phyloP scores from a whole-genome alignment of 192 early-diverging fungal genomes.

The Backusella liffmaniae region DNA sequence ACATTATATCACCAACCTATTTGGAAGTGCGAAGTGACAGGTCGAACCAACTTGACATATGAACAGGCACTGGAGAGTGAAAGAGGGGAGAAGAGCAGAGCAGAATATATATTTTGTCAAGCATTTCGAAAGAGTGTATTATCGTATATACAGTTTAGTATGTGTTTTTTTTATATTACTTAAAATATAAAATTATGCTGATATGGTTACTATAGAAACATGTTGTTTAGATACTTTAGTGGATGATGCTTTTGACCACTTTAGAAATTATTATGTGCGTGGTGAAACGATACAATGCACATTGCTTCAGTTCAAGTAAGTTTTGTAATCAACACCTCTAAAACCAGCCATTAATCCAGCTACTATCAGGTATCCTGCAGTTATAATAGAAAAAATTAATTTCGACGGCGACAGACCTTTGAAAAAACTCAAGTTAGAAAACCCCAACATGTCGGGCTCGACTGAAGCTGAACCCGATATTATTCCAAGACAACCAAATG shows the following conservation, averaged over 20 bases:
- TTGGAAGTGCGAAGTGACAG: slow-evolving; percentile 80
- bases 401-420: not conserved
- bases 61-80: slow-evolving; percentile 84
- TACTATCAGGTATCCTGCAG: slow-evolving; percentile 19
- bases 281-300: slow-evolving; percentile 52
- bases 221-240: slow-evolving; percentile 53
- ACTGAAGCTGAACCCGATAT: slow-evolving; percentile 2
- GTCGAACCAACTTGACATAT: slow-evolving; percentile 74
- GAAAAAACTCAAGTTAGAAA: not conserved
- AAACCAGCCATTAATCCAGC: not conserved
- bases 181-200: not conserved
- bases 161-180: slow-evolving; percentile 12
- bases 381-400: slow-evolving; percentile 16
- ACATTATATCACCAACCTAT: slow-evolving; percentile 65
- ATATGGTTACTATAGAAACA: slow-evolving; percentile 38
- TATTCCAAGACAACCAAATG: slow-evolving; percentile 21
- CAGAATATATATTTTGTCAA: slow-evolving; percentile 66
- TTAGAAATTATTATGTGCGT: slow-evolving; percentile 36
- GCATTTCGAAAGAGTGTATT: slow-evolving; percentile 62
- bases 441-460: not conserved
- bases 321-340: not conserved
- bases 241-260: slow-evolving; percentile 53
- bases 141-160: slow-evolving; percentile 74
- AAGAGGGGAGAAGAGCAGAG: slow-evolving; percentile 53
- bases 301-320: slow-evolving; percentile 34